Percentiles rank a stretch among this genome's conserved stretches.
Conservation (phyloP, 371 early-diverging fungal species). For the Apophysomyces trapeziformis region DNA sequence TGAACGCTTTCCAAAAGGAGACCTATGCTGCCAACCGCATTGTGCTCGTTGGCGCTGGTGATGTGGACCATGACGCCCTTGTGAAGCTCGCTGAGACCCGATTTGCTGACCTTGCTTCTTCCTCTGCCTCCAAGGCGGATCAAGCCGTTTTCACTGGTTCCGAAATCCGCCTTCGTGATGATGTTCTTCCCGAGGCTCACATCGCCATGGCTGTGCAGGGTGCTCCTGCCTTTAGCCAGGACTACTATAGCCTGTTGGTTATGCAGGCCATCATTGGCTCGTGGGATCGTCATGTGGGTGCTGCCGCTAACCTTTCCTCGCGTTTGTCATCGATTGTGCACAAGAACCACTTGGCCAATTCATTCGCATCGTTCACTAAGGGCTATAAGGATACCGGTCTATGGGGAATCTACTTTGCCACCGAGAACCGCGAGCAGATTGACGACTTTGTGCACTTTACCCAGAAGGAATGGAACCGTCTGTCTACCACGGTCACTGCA, state of each 20-base stretch:
- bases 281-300: constrained; percentile 92
- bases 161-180: constrained; percentile 90
- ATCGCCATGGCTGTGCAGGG: constrained; percentile 96
- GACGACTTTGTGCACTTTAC: constrained; percentile 88
- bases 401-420: constrained; percentile 91
- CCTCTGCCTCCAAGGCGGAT: constrained; percentile 35
- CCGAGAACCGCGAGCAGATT: constrained; percentile 78
- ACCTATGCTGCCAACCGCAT: constrained; percentile 94
- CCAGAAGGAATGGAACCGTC: constrained; percentile 90
- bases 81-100: constrained; percentile 89
- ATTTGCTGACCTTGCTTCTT: constrained; percentile 74
- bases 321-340: constrained; percentile 79
- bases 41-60: constrained; percentile 93
- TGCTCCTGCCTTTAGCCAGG: constrained; percentile 85
- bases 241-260: constrained; percentile 92
- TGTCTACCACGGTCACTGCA: constrained; percentile 82
- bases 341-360: constrained; percentile 88
- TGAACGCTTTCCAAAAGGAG: constrained; percentile 78
- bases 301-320: constrained; percentile 83
- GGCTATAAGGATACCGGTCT: constrained; percentile 96
- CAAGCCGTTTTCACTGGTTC: constrained; percentile 85
- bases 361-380: constrained; percentile 96
- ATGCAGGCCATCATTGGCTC: constrained; percentile 91
- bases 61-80: constrained; percentile 88
- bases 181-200: constrained; percentile 91